Conservation (phyloP, 2,329 filamentous ascomycete genomes). For the Hymenoscyphus scutula region DNA sequence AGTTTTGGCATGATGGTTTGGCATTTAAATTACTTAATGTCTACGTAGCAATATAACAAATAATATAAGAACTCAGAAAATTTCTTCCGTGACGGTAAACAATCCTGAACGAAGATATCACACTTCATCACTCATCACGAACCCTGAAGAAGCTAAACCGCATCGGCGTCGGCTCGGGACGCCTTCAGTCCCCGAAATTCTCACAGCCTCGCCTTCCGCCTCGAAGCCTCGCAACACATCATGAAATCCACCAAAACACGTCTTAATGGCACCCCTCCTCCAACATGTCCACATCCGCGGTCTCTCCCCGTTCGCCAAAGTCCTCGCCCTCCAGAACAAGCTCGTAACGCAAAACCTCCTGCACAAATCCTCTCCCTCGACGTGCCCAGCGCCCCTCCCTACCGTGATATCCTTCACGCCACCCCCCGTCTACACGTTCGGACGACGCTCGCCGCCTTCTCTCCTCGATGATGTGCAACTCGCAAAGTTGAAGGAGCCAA, state of each 20-base stretch:
- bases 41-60: slow-evolving; percentile 2
- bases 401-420: slow-evolving; percentile 81
- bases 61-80: not conserved
- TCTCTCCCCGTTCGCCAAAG: slow-evolving; percentile 53
- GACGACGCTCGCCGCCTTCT: slow-evolving; percentile 62
- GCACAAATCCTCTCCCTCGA: slow-evolving; percentile 48
- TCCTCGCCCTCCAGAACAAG: slow-evolving; percentile 54
- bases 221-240: not conserved
- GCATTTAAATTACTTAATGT: slow-evolving; percentile 9
- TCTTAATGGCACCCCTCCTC: slow-evolving; percentile 37
- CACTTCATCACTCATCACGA: too few species aligned
- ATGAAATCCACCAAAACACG: not conserved
- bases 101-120: too few species aligned
- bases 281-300: slow-evolving; percentile 59
- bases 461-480: slow-evolving; percentile 40
- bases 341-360: slow-evolving; percentile 57
- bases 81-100: too few species aligned
- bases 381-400: slow-evolving; percentile 52
- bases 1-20: not conserved
- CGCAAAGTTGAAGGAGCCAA: not conserved
- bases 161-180: not conserved
- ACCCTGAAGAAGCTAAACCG: not conserved
- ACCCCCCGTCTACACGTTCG: slow-evolving; percentile 82
- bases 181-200: not conserved
- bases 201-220: not conserved